Evolutionary conservation across 495 filamentous ascomycete species (phyloP), one percentile per base, ranked within the genome.

Genomic region (Podospora conica): DNA sequence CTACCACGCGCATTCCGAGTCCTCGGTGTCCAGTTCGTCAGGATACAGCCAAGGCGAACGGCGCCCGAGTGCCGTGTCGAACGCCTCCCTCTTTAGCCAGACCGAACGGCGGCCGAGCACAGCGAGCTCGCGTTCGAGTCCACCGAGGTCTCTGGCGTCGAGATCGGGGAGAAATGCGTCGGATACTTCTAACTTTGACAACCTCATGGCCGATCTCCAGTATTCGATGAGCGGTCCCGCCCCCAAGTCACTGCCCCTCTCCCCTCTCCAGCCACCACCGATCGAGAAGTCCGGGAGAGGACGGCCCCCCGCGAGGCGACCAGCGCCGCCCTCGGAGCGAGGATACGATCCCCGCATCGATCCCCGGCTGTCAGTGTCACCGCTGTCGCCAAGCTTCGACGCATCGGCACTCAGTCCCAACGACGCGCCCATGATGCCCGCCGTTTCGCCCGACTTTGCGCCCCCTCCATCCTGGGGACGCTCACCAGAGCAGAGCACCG

Each of bases 81-180:
- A 86, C 55, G 84, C 83, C 18, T 92, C 90, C 8, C 83, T 79
- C 2, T 85, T 79, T 21, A 91, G 70, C 61, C 66, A 64, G 22
- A 58, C 63, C 22, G 69, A 74, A n/a, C 74, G 88, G 22, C 78
- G 86, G 9, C 79, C 79, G 0, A 86, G 87, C 64, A 88, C 87
- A 74, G 82, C 86, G 3, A 93, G 89, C 70, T 92, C 91, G 3
- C 82, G 86, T 61, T 91, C 91, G 5, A 96, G 83, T 66, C 86
- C 85, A 1, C 79, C 85, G 8, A 74, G 77, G 28, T 83, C 82
- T 20, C 61, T 80, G n/a, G 60, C 61, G 9, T 79, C 81, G 33
- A 73, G 74, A 58, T 68, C 72, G 9, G 78, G 69, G 18, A 76
- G 75, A 27, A 77, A 76, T 23, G 70, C 75, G 0, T 80, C 74